Conservation (phyloP, 1,284 basidiomycete species). For the Lignosus rhinocerotis region DNA sequence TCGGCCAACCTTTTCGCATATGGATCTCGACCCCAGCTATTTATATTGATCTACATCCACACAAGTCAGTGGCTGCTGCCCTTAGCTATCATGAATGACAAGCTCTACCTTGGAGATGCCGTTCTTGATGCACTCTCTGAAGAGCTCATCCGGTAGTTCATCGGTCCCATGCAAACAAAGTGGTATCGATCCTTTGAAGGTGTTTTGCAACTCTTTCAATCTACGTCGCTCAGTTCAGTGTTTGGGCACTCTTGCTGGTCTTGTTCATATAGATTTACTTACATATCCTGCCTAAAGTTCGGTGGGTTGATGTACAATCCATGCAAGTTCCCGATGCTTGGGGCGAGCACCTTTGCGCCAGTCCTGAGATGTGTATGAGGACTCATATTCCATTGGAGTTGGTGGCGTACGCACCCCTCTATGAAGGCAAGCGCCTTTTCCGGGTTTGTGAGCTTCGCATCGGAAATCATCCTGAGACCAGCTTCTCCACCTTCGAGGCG, state of each 20-base stretch:
- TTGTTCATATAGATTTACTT: slow-evolving; percentile 5
- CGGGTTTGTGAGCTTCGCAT: slow-evolving; percentile 48
- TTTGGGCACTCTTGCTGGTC: too few relatives aligned
- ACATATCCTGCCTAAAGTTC: slow-evolving; percentile 49
- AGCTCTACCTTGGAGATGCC: slow-evolving; percentile 44
- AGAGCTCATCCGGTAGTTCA: slow-evolving; percentile 44
- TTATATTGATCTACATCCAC: slow-evolving; percentile 45
- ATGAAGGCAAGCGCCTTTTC: slow-evolving; percentile 46
- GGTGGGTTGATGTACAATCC: slow-evolving; percentile 48
- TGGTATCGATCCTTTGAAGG: slow-evolving; percentile 39
- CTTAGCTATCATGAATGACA: neutral
- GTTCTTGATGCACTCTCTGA: slow-evolving; percentile 45
- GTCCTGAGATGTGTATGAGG: slow-evolving; percentile 32
- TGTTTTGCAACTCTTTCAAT: slow-evolving; percentile 37
- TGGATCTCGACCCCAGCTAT: slow-evolving; percentile 48
- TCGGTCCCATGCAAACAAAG: slow-evolving; percentile 51
- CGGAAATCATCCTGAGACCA: slow-evolving; percentile 47
- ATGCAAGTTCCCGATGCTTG: slow-evolving; percentile 51
- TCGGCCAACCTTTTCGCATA: slow-evolving; percentile 41
- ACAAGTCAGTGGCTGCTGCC: neutral
- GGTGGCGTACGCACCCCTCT: slow-evolving; percentile 32
- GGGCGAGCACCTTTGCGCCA: slow-evolving; percentile 46
- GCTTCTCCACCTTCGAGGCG: slow-evolving; percentile 53
- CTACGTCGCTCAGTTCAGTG: slow-evolving; percentile 22
- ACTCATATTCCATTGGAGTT: neutral